Conservation (phyloP, 306 rosid genomes). For the Alnus glutinosa region DNA sequence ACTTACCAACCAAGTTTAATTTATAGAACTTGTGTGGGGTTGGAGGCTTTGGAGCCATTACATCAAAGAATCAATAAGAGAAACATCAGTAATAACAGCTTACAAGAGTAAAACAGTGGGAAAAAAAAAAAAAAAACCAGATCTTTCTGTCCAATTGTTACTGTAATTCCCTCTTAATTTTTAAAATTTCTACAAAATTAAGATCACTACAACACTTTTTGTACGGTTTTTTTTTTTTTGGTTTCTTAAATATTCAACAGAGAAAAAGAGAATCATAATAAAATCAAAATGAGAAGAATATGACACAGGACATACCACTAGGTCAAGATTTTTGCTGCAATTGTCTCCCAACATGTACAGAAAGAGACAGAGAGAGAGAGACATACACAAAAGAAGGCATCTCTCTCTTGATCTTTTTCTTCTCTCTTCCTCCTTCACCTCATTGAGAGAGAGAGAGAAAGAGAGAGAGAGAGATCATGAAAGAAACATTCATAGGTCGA, state of each 20-base stretch:
- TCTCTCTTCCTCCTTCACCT: not conserved
- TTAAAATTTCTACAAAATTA: not conserved
- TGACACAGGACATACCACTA: slow-evolving; percentile 47
- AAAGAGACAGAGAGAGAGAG: not conserved
- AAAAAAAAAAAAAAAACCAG: not conserved
- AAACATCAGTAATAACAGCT: no score
- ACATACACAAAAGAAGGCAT: slow-evolving; percentile 29
- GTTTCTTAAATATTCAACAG: not conserved
- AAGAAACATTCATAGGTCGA: slow-evolving; percentile 1
- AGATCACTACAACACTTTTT: not conserved
- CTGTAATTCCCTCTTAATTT: not conserved
- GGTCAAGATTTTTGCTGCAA: slow-evolving; percentile 11
- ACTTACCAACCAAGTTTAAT: no score
- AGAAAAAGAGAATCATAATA: not conserved
- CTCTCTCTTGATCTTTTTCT: slow-evolving; percentile 17
- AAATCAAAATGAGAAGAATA: slow-evolving; percentile 32
- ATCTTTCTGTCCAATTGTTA: not conserved
- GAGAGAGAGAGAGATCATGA: no score
- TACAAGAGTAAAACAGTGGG: no score
- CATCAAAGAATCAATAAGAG: no score
- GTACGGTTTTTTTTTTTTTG: not conserved
- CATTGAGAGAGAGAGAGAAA: no score
- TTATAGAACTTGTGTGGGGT: no score
- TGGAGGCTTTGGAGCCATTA: no score
- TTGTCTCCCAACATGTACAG: not conserved